phyloP scores from a whole-genome alignment of 352 stramenopile genomes.

The Globisporangium yorkense region DNA sequence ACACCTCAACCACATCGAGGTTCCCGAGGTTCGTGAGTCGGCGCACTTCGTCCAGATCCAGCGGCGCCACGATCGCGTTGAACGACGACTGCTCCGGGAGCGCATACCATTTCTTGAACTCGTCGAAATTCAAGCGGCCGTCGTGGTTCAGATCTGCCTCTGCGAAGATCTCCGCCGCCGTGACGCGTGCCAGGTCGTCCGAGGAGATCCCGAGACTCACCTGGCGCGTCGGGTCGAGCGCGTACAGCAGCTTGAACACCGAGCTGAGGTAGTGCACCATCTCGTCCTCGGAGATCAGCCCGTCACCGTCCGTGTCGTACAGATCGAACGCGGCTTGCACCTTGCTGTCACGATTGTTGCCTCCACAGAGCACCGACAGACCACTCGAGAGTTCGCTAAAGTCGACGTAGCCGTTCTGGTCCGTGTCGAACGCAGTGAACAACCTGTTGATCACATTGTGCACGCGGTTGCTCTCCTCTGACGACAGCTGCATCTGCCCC shows the following conservation, averaged over 20 bases:
- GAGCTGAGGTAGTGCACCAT: slow-evolving; percentile 85
- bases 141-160: slow-evolving; percentile 83
- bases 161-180: slow-evolving; percentile 77
- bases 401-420: slow-evolving; percentile 68
- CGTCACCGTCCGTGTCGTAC: slow-evolving; percentile 80
- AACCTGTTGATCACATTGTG: slow-evolving; percentile 71
- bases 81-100: slow-evolving; percentile 61
- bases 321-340: slow-evolving; percentile 77
- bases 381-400: slow-evolving; percentile 73
- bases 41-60: slow-evolving; percentile 79
- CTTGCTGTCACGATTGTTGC: slow-evolving; percentile 49
- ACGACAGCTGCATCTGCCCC: slow-evolving; percentile 25
- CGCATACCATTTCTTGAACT: slow-evolving; percentile 84
- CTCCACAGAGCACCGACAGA: slow-evolving; percentile 63
- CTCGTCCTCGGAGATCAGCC: slow-evolving; percentile 78
- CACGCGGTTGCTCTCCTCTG: slow-evolving; percentile 43
- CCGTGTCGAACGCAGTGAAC: slow-evolving; percentile 75
- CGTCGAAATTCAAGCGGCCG: slow-evolving; percentile 76
- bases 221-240: slow-evolving; percentile 53
- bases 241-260: slow-evolving; percentile 79
- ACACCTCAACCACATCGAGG: slow-evolving; percentile 81
- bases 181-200: slow-evolving; percentile 57
- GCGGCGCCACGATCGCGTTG: slow-evolving; percentile 61
- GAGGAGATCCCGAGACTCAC: slow-evolving; percentile 55
- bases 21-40: slow-evolving; percentile 79